Evolutionary conservation across 352 stramenopile species (phyloP), one percentile per base, ranked within the genome.

Genomic region (Blastocystis sp.): DNA sequence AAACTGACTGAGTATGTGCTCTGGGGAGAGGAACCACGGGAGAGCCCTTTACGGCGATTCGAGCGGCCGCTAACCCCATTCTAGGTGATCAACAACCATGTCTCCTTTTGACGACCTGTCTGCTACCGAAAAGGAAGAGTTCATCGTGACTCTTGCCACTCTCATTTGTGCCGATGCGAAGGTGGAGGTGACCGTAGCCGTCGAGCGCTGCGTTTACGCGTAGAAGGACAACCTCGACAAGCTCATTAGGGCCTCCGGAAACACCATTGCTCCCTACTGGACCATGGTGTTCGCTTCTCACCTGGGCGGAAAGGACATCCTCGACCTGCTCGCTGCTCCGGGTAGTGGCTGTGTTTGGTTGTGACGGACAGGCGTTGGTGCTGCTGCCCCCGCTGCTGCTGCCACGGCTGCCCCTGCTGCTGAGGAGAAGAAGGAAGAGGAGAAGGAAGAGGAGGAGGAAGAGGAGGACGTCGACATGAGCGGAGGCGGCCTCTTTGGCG

Each of bases 161-260:
- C 52, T 87, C 1, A 34, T 87, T 21, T 87, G 76, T 74, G 76
- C 76, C 60, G 76, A 87, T 74, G 76, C 61, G 11, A 87, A 76
- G 61, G 76, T 87, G 2, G 76, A 70, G 19, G 43, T 61, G n/a
- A 76, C 76, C 40, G 76, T 87, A 74, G 17, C 4, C 28, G 2
- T 61, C 14, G 3, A 2, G 6, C 38, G 28, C 7, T 71, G 62
- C 6, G 28, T 52, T 84, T 4, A 71, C 9, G 11, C 3, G 14
- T 70, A 87, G 76, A 87, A 87, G 76, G 76, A 87, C 1, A 87
- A 87, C 61, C 61, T 87, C 34, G 76, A 87, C 42, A 87, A 70
- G 61, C n/a, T 87, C 21, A 43, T 87, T 21, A 76, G 74, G 64
- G 64, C 61, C 38, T 60, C 61, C 21, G 76, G 76, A 11, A 70